Evolutionary conservation across 106 monocot genomes (phyloP), one percentile per base, ranked within the genome.

Genomic region (Dendrobium huoshanense): DNA sequence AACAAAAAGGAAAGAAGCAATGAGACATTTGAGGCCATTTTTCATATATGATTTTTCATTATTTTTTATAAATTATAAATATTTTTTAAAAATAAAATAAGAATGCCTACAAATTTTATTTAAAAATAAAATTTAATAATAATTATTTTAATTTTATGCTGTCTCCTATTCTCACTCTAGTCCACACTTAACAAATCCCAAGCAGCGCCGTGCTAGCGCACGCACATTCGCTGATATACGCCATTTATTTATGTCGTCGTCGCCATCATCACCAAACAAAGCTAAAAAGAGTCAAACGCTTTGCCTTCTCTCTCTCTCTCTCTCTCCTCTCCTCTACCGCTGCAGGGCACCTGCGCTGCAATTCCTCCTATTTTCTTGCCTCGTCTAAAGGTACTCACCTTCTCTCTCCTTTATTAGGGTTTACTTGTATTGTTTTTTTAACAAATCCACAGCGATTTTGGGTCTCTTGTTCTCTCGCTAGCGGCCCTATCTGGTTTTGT

Each of bases 281-380:
- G 43, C 41, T 10, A 43, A 43, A 80, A 81, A 59, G 81, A 81
- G 75, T 81, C 81, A 81, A 75, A 81, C 80, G 80, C 80, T 47
- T 79, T 64, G 79, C 44, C 59, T 59, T 41, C 78, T 47, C 41
- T 37, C 58, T 54, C 78, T 47, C 41, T 37, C 58, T 54, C 78
- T 59, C 64, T 41, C 61, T 31, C 31, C 31, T 31, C 31, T 31
- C 31, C 31, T 31, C 31, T 31, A 31, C 31, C 31, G 31, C 31
- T 64, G 19, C 42, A n/a, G 59, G 78, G 20, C 56, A 55, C 61
- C 37, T 41, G 20, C 40, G 78, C 19, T 49, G 45, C 67, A 43
- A 64, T 61, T 61, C n/a, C 59, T 22, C 59, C 59, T 61, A 19
- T 61, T 20, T 61, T 61, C 59, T 61, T 2, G 22, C 20, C 59